Percentiles rank a stretch among this genome's conserved stretches.
Conservation (phyloP, 345 rosid species). For the Eucalyptus tenuipes region DNA sequence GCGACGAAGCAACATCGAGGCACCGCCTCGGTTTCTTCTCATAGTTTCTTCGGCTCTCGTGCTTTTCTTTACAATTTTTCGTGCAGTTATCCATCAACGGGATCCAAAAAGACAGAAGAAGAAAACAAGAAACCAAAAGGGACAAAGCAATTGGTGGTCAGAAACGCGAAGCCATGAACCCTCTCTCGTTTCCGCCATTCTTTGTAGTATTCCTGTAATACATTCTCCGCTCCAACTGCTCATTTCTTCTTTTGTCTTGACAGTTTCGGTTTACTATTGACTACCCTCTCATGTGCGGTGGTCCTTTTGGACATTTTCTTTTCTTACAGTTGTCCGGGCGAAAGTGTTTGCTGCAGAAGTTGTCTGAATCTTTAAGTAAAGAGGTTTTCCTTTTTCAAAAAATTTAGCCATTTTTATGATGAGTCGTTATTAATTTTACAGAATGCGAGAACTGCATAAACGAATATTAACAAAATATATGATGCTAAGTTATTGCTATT, state of each 20-base stretch:
- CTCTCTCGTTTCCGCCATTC: neutral
- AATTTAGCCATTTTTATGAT: too few species aligned
- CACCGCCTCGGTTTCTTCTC: neutral
- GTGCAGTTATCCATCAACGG: neutral
- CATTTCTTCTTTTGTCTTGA: neutral
- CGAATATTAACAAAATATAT: too few species aligned
- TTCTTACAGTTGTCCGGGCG: too few species aligned
- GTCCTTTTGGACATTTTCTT: too few species aligned
- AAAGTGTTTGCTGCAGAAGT: too few species aligned
- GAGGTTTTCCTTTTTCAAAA: too few species aligned
- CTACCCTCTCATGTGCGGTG: too few species aligned
- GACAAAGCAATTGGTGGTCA: neutral
- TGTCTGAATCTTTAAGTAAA: too few species aligned
- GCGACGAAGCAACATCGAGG: neutral
- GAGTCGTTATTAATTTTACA: too few species aligned
- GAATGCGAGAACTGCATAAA: too few species aligned
- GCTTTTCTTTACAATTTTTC: neutral
- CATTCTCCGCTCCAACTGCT: neutral
- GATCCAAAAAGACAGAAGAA: neutral
- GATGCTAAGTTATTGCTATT: too few species aligned
- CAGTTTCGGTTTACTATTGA: too few species aligned
- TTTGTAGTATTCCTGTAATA: fast-evolving
- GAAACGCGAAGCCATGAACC: neutral
- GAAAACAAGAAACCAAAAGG: neutral
- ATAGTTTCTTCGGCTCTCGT: neutral